These are phyloP conservation scores for Mortierella claussenii DNA, from an alignment of 192 early-diverging fungal genomes.

Conservation along the genomic window DNA sequence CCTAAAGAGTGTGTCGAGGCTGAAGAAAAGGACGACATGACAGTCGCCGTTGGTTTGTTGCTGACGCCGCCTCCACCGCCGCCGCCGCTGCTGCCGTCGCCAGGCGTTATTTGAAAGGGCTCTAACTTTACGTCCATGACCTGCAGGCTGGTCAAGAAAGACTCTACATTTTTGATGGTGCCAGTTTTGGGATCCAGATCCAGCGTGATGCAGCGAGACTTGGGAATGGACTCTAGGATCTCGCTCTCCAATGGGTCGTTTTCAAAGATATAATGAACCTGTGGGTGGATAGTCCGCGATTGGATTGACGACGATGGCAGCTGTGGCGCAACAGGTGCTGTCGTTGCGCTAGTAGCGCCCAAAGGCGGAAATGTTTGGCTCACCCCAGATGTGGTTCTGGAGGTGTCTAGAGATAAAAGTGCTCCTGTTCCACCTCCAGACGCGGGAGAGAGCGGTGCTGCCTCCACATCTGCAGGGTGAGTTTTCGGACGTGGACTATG, in stretches of 20 bases:
- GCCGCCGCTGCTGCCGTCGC: conserved; percentile 7
- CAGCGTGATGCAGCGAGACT: conserved; percentile 31
- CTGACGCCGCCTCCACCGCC: too few relatives aligned
- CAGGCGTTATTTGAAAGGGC: not conserved
- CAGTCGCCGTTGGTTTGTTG: not conserved
- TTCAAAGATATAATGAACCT: conserved; percentile 46
- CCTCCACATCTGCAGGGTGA: not conserved
- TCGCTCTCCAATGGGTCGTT: conserved; percentile 37
- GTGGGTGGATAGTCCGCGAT: conserved; percentile 26
- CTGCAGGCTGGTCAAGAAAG: conserved; percentile 24
- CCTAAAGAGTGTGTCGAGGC: not conserved
- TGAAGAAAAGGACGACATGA: not conserved
- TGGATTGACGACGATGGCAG: not conserved
- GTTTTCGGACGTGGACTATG: not conserved
- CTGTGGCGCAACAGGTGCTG: not conserved
- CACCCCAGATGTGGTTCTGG: not conserved
- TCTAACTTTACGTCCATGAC: conserved; percentile 38
- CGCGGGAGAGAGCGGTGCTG: not conserved
- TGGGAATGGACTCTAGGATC: conserved; percentile 40
- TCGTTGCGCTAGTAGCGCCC: not conserved
- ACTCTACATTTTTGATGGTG: conserved; percentile 33
- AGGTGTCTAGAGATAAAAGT: not conserved
- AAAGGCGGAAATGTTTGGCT: not conserved
- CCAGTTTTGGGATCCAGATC: conserved; percentile 41
- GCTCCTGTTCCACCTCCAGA: not conserved